A percentile compares a stretch with the other conserved stretches of the same genome.
Evolutionary conservation across 176 grass and related monocot species (phyloP).

Genomic region (Bonia amplexicaulis): DNA sequence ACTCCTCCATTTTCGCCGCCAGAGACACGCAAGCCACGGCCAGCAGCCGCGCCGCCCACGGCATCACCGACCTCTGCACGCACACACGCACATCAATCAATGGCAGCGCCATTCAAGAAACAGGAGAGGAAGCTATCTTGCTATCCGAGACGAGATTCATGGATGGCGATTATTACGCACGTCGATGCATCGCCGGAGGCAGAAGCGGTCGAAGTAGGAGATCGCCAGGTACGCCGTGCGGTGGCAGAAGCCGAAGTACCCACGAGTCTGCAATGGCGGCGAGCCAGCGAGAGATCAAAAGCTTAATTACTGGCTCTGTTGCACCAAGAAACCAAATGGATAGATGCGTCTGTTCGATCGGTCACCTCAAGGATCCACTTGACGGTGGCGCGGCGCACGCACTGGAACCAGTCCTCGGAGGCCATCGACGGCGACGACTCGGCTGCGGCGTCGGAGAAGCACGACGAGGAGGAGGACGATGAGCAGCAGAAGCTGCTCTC

Average conservation of each 20-base stretch:
- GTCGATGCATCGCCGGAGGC: constrained; percentile 51
- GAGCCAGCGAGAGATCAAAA: neutral
- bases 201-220: constrained; percentile 86
- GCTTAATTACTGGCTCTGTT: neutral
- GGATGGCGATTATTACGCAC: constrained; percentile 20
- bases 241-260: constrained; percentile 59
- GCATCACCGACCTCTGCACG: constrained; percentile 48
- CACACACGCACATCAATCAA: neutral
- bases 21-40: constrained; percentile 73
- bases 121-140: neutral
- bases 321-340: neutral
- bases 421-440: constrained; percentile 9
- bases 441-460: neutral
- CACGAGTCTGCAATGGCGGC: constrained; percentile 45
- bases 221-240: constrained; percentile 74
- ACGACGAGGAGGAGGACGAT: neutral
- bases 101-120: neutral
- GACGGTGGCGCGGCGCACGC: constrained; percentile 39
- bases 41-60: constrained; percentile 62
- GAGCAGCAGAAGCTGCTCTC: constrained; percentile 49
- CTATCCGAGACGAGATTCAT: neutral
- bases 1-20: constrained; percentile 95
- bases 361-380: constrained; percentile 74
- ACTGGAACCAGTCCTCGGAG: constrained; percentile 45
- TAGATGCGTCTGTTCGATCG: neutral